A percentile compares a stretch with the other conserved stretches of the same genome.
Conservation (phyloP, 257 asterid species). For the Solanum boliviense region DNA sequence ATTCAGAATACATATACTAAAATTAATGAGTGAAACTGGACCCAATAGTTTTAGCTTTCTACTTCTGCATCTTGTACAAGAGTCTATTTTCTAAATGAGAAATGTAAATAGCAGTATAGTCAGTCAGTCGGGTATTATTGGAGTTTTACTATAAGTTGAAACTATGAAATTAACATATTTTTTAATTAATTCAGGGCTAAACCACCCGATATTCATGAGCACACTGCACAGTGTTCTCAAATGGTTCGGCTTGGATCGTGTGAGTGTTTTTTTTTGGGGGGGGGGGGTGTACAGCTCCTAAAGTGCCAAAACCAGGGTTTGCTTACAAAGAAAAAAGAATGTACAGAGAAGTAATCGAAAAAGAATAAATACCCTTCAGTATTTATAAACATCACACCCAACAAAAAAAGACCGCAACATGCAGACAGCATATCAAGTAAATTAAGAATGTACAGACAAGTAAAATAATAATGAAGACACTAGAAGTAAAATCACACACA, state of each 20-base stretch:
- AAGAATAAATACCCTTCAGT: not conserved
- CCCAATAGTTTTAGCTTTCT: not conserved
- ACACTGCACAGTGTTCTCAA: not conserved
- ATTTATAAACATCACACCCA: not conserved
- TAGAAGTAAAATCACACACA: not conserved
- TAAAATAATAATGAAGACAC: not conserved
- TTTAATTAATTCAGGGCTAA: not conserved
- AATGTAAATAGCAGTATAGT: not conserved
- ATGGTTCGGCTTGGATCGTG: not conserved
- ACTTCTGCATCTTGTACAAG: not conserved
- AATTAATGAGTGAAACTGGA: not conserved
- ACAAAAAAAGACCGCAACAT: not conserved
- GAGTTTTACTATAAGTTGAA: not conserved
- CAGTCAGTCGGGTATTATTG: not conserved
- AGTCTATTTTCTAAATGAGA: not conserved
- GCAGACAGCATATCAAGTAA: not conserved
- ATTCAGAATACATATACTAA: not conserved
- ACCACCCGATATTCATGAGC: not conserved
- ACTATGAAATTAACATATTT: not conserved
- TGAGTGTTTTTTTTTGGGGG: not conserved
- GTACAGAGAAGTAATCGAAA: not conserved
- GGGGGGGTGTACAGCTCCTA: not conserved
- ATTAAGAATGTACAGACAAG: not conserved
- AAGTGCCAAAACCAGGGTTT: not conserved
- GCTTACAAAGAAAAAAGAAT: not conserved